Evolutionary conservation across 371 early-diverging fungal genomes (phyloP).

Genomic region (Coemansia sp.): DNA sequence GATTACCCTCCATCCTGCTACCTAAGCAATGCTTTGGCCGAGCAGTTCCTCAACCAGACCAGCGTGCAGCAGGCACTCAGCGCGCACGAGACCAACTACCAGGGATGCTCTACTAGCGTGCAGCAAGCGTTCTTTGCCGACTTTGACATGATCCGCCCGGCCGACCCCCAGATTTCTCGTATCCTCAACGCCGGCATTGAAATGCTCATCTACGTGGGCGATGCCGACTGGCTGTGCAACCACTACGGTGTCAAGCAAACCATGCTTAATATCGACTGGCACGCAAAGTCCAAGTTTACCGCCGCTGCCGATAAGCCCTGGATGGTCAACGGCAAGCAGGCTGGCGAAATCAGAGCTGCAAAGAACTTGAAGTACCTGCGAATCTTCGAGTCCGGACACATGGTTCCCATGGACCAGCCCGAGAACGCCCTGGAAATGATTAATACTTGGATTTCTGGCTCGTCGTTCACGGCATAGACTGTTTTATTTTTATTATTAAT

Average conservation of each 20-base stretch:
- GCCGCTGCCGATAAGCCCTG: conserved; percentile 15
- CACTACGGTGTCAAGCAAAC: conserved; percentile 91
- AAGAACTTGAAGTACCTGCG: conserved; percentile 73
- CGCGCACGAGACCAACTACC: conserved; percentile 59
- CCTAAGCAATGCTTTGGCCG: conserved; percentile 65
- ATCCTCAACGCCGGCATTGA: conserved; percentile 72
- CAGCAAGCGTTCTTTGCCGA: conserved; percentile 70
- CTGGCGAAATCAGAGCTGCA: conserved; percentile 70
- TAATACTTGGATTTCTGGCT: conserved; percentile 52
- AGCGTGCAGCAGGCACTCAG: conserved; percentile 71
- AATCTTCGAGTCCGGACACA: conserved; percentile 84
- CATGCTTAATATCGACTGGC: conserved; percentile 78
- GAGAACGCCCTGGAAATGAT: conserved; percentile 54
- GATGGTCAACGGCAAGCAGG: conserved; percentile 56
- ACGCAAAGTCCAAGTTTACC: conserved; percentile 63
- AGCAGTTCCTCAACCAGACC: conserved; percentile 64
- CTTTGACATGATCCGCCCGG: conserved; percentile 85
- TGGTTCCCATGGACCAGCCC: conserved; percentile 67
- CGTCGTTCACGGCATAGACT: not conserved
- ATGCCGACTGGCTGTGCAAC: conserved; percentile 77
- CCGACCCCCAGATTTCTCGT: conserved; percentile 62
- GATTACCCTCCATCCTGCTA: conserved; percentile 71
- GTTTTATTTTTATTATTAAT: not conserved
- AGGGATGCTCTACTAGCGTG: conserved; percentile 75
- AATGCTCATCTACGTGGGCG: conserved; percentile 82